phyloP scores from a whole-genome alignment of 2,329 filamentous ascomycete genomes.

The Fusarium buxicola region DNA sequence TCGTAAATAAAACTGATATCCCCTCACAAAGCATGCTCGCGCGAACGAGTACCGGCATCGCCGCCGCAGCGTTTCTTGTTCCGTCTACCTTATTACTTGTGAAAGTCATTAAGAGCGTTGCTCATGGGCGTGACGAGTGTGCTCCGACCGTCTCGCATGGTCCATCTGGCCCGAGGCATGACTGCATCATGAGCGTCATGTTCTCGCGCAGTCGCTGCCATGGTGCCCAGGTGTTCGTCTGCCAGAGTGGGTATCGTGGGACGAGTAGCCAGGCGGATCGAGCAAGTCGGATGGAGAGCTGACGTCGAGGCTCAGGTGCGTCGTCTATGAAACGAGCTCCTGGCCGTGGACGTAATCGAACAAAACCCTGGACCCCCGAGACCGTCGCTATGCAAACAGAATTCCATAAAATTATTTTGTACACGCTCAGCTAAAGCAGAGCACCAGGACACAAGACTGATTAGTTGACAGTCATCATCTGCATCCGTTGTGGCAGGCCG shows the following conservation, averaged over 20 bases:
- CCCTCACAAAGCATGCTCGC: constrained; percentile 40
- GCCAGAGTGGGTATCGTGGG: constrained; percentile 4
- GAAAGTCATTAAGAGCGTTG: constrained; percentile 45
- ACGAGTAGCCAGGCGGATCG: constrained; percentile 23
- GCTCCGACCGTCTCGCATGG: constrained; percentile 22
- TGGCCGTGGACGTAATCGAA: constrained; percentile 30
- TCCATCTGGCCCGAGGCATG: constrained; percentile 11
- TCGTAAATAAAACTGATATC: constrained; percentile 36
- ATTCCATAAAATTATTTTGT: constrained; percentile 47
- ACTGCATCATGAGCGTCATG: constrained; percentile 11
- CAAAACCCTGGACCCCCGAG: constrained; percentile 35
- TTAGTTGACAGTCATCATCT: constrained; percentile 74
- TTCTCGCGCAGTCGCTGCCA: constrained; percentile 2
- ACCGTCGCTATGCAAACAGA: constrained; percentile 55
- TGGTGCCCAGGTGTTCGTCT: constrained; percentile 5
- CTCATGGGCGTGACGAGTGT: constrained; percentile 29
- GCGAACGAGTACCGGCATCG: constrained; percentile 43
- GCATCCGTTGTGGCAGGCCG: constrained; percentile 64
- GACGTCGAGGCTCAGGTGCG: constrained; percentile 15
- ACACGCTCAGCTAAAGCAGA: constrained; percentile 44
- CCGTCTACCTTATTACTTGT: constrained; percentile 47
- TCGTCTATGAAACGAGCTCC: constrained; percentile 21
- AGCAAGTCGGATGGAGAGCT: constrained; percentile 10
- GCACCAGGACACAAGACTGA: constrained; percentile 19
- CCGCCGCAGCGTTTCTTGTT: constrained; percentile 40